Percentiles rank a stretch among this genome's conserved stretches.
phyloP scores from a whole-genome alignment of 208 protist genomes.

The Leishmania braziliensis region DNA sequence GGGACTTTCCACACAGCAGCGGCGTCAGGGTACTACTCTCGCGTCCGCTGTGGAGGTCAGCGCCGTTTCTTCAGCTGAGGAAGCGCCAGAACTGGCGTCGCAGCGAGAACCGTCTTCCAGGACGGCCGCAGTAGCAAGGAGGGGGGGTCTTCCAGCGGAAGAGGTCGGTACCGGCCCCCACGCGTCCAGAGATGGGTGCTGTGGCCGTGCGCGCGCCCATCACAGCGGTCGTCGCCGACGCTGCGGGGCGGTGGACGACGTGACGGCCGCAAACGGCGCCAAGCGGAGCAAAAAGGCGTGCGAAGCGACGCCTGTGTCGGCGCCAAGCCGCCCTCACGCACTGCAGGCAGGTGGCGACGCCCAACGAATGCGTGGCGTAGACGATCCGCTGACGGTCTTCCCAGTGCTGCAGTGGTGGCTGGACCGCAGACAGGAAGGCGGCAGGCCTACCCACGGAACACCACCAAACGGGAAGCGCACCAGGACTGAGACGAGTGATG shows the following conservation, averaged over 20 bases:
- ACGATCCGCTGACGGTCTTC: conserved; percentile 24
- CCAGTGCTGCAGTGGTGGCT: conserved; percentile 23
- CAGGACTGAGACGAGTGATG: not conserved
- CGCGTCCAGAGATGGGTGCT: not conserved
- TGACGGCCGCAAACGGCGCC: not conserved
- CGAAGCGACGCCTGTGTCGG: not conserved
- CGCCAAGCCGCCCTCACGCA: not conserved
- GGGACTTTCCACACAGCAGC: not conserved
- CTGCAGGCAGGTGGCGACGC: not conserved
- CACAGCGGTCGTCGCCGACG: not conserved
- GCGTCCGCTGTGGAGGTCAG: not conserved
- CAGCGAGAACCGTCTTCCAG: not conserved
- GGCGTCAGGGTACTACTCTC: not conserved
- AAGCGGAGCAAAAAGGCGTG: not conserved
- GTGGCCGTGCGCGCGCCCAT: not conserved
- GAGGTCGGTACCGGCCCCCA: not conserved
- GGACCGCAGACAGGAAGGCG: not conserved
- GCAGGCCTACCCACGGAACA: not conserved
- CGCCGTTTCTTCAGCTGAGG: not conserved
- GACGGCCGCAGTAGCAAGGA: not conserved
- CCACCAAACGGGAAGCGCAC: not conserved
- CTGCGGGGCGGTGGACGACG: not conserved
- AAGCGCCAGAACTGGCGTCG: not conserved
- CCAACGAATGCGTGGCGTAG: not conserved
- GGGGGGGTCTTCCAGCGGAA: not conserved